A percentile compares a stretch with the other conserved stretches of the same genome.
phyloP scores from a whole-genome alignment of 2,329 filamentous ascomycete species.

The Pseudocercospora crystallina region DNA sequence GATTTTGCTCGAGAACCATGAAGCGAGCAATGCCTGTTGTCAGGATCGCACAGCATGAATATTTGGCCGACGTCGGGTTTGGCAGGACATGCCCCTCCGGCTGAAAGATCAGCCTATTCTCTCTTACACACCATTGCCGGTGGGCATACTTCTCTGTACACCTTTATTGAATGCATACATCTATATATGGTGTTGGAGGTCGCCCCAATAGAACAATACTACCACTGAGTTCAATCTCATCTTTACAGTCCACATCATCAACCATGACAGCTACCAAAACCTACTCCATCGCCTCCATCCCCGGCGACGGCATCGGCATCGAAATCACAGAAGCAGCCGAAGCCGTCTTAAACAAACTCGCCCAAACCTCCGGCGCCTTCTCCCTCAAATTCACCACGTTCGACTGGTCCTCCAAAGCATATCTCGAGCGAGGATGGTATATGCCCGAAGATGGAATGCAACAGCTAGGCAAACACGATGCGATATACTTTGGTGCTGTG shows the following conservation, averaged over 20 bases:
- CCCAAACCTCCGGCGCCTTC: slow-evolving; percentile 46
- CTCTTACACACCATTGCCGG: background rate
- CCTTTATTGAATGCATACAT: background rate
- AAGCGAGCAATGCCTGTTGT: too few relatives aligned
- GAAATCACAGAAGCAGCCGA: slow-evolving; percentile 62
- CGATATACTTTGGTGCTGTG: slow-evolving; percentile 61
- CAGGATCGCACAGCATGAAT: too few relatives aligned
- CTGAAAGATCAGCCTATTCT: slow-evolving; percentile 5
- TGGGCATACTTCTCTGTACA: background rate
- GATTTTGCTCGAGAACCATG: too few relatives aligned
- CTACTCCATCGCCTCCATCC: slow-evolving; percentile 44
- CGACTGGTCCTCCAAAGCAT: slow-evolving; percentile 52
- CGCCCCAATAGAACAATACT: background rate
- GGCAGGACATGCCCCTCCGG: too few relatives aligned
- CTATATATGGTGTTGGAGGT: background rate
- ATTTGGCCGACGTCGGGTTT: too few relatives aligned
- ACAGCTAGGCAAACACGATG: slow-evolving; percentile 53
- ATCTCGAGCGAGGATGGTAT: slow-evolving; percentile 54
- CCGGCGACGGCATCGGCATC: slow-evolving; percentile 63
- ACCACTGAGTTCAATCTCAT: background rate
- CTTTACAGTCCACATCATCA: slow-evolving; percentile 1
- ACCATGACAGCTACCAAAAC: slow-evolving; percentile 15
- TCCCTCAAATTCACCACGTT: slow-evolving; percentile 53
- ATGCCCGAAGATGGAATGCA: slow-evolving; percentile 53
- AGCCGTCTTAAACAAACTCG: slow-evolving; percentile 47